phyloP scores from a whole-genome alignment of 805 yeast genomes.

The Candida hispaniensis region DNA sequence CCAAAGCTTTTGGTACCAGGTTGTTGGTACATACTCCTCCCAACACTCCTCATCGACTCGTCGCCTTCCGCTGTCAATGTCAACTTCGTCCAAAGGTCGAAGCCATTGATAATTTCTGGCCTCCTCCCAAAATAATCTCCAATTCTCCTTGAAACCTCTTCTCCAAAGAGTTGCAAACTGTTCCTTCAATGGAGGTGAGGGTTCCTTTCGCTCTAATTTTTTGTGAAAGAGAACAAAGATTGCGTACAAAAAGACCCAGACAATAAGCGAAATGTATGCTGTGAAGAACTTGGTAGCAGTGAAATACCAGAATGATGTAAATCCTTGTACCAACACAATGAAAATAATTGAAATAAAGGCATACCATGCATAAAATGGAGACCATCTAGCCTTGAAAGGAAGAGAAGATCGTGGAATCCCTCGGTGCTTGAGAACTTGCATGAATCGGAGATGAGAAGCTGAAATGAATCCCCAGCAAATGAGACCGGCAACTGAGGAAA shows the following conservation, averaged over 20 bases:
- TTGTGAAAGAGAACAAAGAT: slow-evolving; percentile 29
- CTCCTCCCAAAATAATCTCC: slow-evolving; percentile 7
- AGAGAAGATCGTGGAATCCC: slow-evolving; percentile 56
- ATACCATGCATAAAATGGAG: slow-evolving; percentile 61
- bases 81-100: slow-evolving; percentile 37
- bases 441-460: slow-evolving; percentile 57
- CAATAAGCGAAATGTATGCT: slow-evolving; percentile 57
- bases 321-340: slow-evolving; percentile 65
- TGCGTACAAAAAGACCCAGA: slow-evolving; percentile 46
- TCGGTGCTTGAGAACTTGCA: slow-evolving; percentile 50
- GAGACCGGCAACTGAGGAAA: slow-evolving; percentile 65
- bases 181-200: too few relatives aligned
- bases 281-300: slow-evolving; percentile 52
- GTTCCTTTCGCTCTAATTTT: too few relatives aligned
- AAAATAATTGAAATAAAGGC: slow-evolving; percentile 43
- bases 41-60: slow-evolving; percentile 49
- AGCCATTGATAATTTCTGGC: slow-evolving; percentile 14
- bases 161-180: too few relatives aligned
- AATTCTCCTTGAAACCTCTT: too few relatives aligned
- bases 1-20: slow-evolving; percentile 17
- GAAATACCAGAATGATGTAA: slow-evolving; percentile 46
- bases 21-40: slow-evolving; percentile 32
- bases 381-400: slow-evolving; percentile 63
- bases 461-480: slow-evolving; percentile 66
- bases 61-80: slow-evolving; percentile 57